Evolutionary conservation across 78 protist genomes (phyloP), one percentile per base, ranked within the genome.

Genomic region (Emiliania huxleyi): DNA sequence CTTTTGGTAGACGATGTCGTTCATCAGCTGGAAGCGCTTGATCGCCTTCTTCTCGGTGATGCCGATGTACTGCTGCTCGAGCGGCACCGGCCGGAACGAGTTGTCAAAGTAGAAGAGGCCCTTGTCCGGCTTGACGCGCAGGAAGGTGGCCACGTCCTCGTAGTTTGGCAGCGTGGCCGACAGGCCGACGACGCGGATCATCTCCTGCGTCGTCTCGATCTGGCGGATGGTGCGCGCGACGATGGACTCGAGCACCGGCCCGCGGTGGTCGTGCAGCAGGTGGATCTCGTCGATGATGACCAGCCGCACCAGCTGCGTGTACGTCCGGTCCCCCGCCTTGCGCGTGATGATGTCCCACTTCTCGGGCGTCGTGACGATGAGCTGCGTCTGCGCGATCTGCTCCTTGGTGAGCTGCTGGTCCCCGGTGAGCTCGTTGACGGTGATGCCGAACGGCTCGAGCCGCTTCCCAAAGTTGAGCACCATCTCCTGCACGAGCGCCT

Each of bases 341-440:
- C 99, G 94, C 22, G 99, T 98, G 93, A 99, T 93, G 44, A 99
- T 96, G 91, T 99, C 99, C 99, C 99, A 99, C 96, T 99, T 99
- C 95, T 99, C 99, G 23, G 99, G 99, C 62, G 99, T 99, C 52
- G 99, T 97, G 25, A 99, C 97, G 40, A 99, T 96, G 48, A 98
- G 40, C 48, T 73, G 83, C 37, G 99, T 98, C 35, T 95, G 97
- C 4, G 94, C 95, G 37, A 99, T 92, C 91, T 98, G 98, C 71
- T 75, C 90, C 93, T 94, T 93, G 71, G 97, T 95, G 52, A 99
- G 93, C 73, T 94, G 89, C 73, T 77, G 71, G 91, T 99, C 99
- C 38, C 99, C 99, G 8, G 99, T 97, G 38, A 99, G 95, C 94
- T 99, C 99, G 25, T 75, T 48, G 38, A 85, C 91, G 37, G 19